phyloP scores from a whole-genome alignment of 305 asterid species.

The Fraxinus nigra region DNA sequence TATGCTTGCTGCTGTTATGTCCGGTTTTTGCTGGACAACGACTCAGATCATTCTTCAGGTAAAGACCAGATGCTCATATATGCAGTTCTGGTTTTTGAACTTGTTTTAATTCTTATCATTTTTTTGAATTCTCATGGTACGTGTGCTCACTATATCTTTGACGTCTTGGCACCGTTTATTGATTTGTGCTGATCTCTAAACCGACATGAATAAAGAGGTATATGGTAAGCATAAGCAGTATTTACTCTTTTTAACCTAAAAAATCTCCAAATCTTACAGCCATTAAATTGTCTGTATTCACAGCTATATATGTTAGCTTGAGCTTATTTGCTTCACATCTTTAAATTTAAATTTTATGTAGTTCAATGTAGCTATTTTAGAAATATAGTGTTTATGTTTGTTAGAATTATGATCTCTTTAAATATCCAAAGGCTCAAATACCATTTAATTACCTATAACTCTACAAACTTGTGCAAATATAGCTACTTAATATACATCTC shows the following conservation, averaged over 20 bases:
- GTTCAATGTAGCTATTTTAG: not conserved
- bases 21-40: conserved; percentile 99
- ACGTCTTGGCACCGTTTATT: conserved; percentile 29
- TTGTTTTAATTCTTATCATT: conserved; percentile 15
- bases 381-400: not conserved
- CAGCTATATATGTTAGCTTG: conserved; percentile 1
- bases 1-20: conserved; percentile 98
- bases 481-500: not conserved
- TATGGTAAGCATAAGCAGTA: conserved; percentile 64
- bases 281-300: conserved; percentile 11
- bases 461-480: not conserved
- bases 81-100: conserved; percentile 16
- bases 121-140: conserved; percentile 11
- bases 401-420: not conserved
- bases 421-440: not conserved
- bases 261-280: conserved; percentile 2
- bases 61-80: conserved; percentile 16
- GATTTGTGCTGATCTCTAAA: conserved; percentile 43
- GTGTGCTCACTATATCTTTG: conserved; percentile 28
- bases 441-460: not conserved
- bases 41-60: conserved; percentile 99
- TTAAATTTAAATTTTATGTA: not conserved
- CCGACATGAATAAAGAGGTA: conserved; percentile 80
- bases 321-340: conserved; percentile 9
- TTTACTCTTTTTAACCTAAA: conserved; percentile 7